Percentiles rank a stretch among this genome's conserved stretches.
Conservation (phyloP, 139 green algal species). For the Monoraphidium neglectum region DNA sequence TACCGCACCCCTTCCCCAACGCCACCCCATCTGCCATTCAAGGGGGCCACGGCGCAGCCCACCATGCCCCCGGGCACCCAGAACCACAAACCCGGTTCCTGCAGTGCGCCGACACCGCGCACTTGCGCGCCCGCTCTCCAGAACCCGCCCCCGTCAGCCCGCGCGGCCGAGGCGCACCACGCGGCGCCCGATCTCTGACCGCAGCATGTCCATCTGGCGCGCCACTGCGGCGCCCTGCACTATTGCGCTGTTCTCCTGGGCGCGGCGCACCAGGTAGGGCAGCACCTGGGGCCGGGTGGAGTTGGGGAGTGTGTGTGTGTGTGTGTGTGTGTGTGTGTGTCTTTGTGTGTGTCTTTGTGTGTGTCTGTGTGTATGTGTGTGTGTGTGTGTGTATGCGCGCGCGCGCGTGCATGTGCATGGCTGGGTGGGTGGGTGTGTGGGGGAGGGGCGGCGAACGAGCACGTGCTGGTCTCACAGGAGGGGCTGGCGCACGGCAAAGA, state of each 20-base stretch:
- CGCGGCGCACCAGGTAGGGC: slow-evolving; percentile 27
- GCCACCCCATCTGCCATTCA: no score
- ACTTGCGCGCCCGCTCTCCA: no score
- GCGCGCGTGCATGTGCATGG: slow-evolving; percentile 4
- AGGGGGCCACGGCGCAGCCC: no score
- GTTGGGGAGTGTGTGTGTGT: background rate
- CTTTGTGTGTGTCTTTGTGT: background rate
- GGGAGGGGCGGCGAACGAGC: background rate
- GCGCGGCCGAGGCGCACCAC: no score
- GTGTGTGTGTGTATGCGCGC: background rate
- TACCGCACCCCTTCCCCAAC: no score
- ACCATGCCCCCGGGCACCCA: no score
- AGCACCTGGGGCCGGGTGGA: slow-evolving; percentile 7
- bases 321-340: background rate
- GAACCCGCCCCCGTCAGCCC: no score
- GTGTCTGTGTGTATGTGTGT: background rate
- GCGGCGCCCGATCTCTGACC: slow-evolving; percentile 39
- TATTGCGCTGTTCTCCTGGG: slow-evolving; percentile 31
- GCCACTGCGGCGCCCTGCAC: slow-evolving; percentile 36
- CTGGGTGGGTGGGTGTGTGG: background rate
- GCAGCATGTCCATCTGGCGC: slow-evolving; percentile 46
- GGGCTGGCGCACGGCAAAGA: no score
- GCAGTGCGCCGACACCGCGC: no score
- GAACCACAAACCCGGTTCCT: no score
- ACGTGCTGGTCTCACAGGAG: background rate